Base-by-base conservation (phyloP, 306 rosid genomes). In the Delonix regia region DNA sequence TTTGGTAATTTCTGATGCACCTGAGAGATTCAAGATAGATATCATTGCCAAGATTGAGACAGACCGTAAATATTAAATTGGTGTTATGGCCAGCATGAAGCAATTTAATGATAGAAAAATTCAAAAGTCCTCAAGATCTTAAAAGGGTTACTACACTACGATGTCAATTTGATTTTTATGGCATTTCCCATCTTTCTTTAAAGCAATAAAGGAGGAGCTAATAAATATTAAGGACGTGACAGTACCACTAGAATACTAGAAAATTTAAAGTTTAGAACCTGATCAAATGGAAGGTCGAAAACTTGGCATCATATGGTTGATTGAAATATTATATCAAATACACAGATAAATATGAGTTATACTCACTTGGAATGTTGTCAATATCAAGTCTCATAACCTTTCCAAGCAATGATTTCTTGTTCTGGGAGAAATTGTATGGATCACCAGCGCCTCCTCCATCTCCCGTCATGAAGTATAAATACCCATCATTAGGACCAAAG, bases 341-440 rank as follows among this genome's bases (percentile, higher is more conserved):
- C 6, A 57, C 7, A 56, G 65, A 55, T 51, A 71, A 56, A 41
- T 49, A 13, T 5, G 52, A 28, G 70, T 51, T 73, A 36, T 44
- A 83, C 98, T 82, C 51, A 96, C 99, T 91, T 59, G 91, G 96
- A 28, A 86, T 60, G 78, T 81, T 93, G 86, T 96, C 87, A 44
- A 96, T 75, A 60, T 96, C 97, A 41, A 96, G 91, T 87, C 99
- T 91, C 98, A 90, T 90, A 64, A 96, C 84, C 85, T 96, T 96
- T 66, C 99, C 99, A 9, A 96, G 98, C 88, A 96, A 81, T 15
- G 99, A 96, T 49, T 96, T 96, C 92, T 93, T 93, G 90, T 96
- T 93, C 74, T 96, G 99, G 5, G 98, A 41, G 38, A 96, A 96
- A 80, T 88, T 89, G 83, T 86, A 91, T 48, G 97, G 96, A 93